phyloP scores from a whole-genome alignment of 169 alveolate genomes.

The Amoebophrya sp. region DNA sequence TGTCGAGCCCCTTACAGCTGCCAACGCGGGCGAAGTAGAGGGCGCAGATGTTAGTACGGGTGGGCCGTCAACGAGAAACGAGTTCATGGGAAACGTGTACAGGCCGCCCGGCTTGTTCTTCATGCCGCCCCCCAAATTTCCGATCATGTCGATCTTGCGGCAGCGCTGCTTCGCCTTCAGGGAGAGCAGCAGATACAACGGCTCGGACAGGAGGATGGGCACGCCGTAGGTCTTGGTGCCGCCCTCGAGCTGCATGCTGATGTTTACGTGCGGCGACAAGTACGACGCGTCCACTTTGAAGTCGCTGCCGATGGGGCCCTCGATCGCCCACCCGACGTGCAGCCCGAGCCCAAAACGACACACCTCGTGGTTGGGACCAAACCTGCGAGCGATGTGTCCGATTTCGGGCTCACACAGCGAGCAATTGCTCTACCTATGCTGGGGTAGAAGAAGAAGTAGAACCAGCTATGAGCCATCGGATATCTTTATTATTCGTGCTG shows the following conservation, averaged over 20 bases:
- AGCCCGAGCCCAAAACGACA: constrained; percentile 37
- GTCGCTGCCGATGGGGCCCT: constrained; percentile 47
- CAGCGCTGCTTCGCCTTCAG: constrained; percentile 12
- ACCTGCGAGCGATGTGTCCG: no score
- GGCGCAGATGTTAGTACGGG: no score
- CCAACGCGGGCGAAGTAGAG: no score
- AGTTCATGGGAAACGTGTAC: not conserved
- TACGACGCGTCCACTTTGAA: constrained; percentile 43
- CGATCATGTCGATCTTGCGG: constrained; percentile 21
- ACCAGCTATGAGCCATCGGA: no score
- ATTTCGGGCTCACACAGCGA: no score
- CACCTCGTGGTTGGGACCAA: constrained; percentile 27
- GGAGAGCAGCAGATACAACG: not conserved
- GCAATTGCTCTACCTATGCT: no score
- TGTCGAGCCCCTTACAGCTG: no score
- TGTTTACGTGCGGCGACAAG: constrained; percentile 36
- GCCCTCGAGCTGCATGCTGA: constrained; percentile 25
- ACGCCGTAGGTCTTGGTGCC: constrained; percentile 59
- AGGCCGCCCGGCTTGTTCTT: not conserved
- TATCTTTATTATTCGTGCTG: no score
- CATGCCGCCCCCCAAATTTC: no score
- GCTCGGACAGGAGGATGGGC: constrained; percentile 52
- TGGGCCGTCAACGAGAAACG: no score
- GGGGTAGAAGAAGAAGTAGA: not conserved
- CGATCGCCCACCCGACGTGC: constrained; percentile 44